Base-by-base conservation (phyloP, 768 basidiomycete species). In the Astraeus odoratus region DNA sequence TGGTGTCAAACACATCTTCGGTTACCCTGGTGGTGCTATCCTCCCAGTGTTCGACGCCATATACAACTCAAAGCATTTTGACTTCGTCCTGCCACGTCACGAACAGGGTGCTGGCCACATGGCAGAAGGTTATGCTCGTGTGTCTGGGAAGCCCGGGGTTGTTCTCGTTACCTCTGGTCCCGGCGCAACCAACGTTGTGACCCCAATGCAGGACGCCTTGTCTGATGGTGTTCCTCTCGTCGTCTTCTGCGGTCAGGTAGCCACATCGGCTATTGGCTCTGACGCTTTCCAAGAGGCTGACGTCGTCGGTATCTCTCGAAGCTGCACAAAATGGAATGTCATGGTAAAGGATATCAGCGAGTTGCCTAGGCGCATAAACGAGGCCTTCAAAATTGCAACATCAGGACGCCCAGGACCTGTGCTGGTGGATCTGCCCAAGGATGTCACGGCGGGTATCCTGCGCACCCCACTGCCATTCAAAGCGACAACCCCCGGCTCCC, bases 41-140 rank as follows among this genome's bases (percentile, higher is more conserved):
- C 80, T 98, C 27, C 96, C 95, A 50, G 96, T 99, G n/a, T 99
- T 97, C 67, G 95, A 99, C 64, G 96, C 96, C 63, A 99, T 98
- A 67, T 86, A 97, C 76, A 85, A 95, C 65, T 95, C 92, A 6
- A 77, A 81, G 3, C 84, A 96, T 64, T 98, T 98, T 55, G 81
- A 96, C 48, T 99, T 99, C 55, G 75, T 99, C 49, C 80, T 98
- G 13, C 95, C 95, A 12, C 79, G 95, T 23, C 95, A 99, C 58
- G 95, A 99, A 62, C 95, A 99, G 60, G 96, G 96, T 31, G 95
- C 93, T 2, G 95, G 95, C 0, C 95, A 99, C 67, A 99, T 97
- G 94, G 95, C 94, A 2, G 92, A 98, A 62, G 95, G 95, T 0
- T 99, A 99, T 61, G 95, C 95, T 26, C 86, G 94, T 38, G 86